Percentiles rank a stretch among this genome's conserved stretches.
Evolutionary conservation across 768 basidiomycete species (phyloP).

Genomic region (Rhodotorula paludigena): DNA sequence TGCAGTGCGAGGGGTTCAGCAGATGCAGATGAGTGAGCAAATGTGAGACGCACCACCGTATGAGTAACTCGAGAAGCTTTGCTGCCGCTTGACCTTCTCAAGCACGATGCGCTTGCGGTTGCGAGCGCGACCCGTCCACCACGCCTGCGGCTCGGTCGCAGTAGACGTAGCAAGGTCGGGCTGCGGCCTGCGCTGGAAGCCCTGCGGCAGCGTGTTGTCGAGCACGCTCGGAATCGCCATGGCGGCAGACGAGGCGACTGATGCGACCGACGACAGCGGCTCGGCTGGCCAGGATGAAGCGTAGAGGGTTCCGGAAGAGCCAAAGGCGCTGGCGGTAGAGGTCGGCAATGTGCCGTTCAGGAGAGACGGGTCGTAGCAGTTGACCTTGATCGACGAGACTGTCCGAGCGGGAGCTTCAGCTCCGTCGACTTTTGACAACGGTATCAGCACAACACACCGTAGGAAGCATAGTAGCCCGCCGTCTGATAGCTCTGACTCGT

Average conservation of each 20-base stretch:
- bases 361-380: constrained; percentile 13
- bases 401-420: not conserved
- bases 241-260: no score
- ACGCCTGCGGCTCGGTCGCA: not conserved
- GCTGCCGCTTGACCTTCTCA: constrained; percentile 34
- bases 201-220: no score
- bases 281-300: not conserved
- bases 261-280: no score
- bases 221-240: no score
- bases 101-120: not conserved
- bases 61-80: not conserved
- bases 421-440: not conserved
- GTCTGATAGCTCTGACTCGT: constrained; percentile 33
- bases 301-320: not conserved
- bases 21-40: no score
- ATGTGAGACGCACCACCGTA: constrained; percentile 4
- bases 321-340: not conserved
- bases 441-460: constrained; percentile 14
- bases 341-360: not conserved
- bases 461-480: constrained; percentile 43
- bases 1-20: not conserved
- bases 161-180: not conserved
- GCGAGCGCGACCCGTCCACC: constrained; percentile 17
- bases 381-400: constrained; percentile 19
- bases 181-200: no score